Evolutionary conservation across 2,329 filamentous ascomycete genomes (phyloP).

Genomic region (Drechslerella coelobrocha): DNA sequence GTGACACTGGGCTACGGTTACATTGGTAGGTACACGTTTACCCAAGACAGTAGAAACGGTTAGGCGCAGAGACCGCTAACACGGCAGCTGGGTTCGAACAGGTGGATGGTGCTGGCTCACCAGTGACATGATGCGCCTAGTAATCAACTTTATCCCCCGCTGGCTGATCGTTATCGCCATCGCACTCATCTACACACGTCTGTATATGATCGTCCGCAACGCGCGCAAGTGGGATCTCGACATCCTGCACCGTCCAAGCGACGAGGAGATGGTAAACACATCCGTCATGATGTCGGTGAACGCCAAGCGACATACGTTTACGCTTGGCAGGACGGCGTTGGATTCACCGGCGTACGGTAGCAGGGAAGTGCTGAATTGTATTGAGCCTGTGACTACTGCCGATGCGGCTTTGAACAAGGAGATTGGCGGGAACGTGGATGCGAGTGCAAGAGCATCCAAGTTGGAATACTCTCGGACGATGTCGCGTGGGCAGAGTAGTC

Average conservation of each 20-base stretch:
- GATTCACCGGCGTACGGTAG: constrained; percentile 28
- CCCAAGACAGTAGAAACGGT: background rate
- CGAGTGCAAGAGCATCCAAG: background rate
- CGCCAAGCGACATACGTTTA: constrained; percentile 18
- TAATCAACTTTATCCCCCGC: constrained; percentile 60
- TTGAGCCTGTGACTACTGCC: constrained; percentile 14
- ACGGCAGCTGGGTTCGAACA: constrained; percentile 7
- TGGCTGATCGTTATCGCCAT: constrained; percentile 60
- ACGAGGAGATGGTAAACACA: constrained; percentile 48
- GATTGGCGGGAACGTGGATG: background rate
- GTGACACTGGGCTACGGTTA: constrained; percentile 56
- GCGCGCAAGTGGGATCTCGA: constrained; percentile 55
- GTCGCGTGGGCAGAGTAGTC: constrained; percentile 32
- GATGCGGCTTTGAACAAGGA: background rate
- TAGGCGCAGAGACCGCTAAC: background rate
- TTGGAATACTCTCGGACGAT: constrained; percentile 9
- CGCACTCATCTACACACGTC: constrained; percentile 58
- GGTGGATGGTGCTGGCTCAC: constrained; percentile 59
- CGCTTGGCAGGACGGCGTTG: constrained; percentile 30
- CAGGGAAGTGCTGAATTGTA: constrained; percentile 2
- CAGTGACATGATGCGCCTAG: constrained; percentile 58
- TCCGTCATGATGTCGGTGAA: constrained; percentile 16
- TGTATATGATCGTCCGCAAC: constrained; percentile 59
- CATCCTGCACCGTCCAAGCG: constrained; percentile 26
- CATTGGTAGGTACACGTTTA: constrained; percentile 57